Evolutionary conservation across 805 yeast genomes (phyloP), one percentile per base, ranked within the genome.

Genomic region (Cyberlindnera nakhonratchasimensis): DNA sequence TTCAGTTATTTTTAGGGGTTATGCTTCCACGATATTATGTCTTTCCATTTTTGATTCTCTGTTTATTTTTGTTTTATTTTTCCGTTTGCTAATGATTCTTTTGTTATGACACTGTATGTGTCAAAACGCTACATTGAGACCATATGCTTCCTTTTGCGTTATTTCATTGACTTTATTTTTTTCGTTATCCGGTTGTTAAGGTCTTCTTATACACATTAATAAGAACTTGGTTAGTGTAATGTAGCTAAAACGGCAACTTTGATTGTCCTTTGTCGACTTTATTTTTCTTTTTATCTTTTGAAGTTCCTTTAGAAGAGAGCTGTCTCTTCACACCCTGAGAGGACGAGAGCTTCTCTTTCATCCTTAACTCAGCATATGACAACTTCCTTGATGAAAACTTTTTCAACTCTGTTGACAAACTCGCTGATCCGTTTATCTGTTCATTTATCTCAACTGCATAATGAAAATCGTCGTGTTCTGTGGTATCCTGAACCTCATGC

Each of bases 381-480:
- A 43, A 14, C 29, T 40, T 42, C 18, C 24, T 34, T 6, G 43
- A 23, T 14, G 43, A 39, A 34, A 43, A 42, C 39, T 39, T 43
- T 24, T 34, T 37, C 31, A 36, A 37, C 29, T 48, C 49, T 21
- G 40, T 26, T 4, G 51, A 39, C 7, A 51, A 22, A 41, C 54
- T 51, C 4, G 42, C 52, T 1, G 50, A 52, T 6, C 70, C 69
- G 50, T 74, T 73, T 23, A 72, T 43, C 32, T 59, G 64, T 40
- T 68, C 66, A 1, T 79, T 74, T 6, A 79, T 58, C 17, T 71
- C 72, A 36, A 70, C 42, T 0, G 84, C 84, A 32, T 67, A 54
- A 49, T 79, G 84, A 46, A 59, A 77, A 54, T 79, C 85, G 32
- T 63, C 62, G 53, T 79, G 85, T 45, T 79, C 84, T 14, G 59